Evolutionary conservation across 371 early-diverging fungal genomes (phyloP).

Genomic region (Coemansia linderi): DNA sequence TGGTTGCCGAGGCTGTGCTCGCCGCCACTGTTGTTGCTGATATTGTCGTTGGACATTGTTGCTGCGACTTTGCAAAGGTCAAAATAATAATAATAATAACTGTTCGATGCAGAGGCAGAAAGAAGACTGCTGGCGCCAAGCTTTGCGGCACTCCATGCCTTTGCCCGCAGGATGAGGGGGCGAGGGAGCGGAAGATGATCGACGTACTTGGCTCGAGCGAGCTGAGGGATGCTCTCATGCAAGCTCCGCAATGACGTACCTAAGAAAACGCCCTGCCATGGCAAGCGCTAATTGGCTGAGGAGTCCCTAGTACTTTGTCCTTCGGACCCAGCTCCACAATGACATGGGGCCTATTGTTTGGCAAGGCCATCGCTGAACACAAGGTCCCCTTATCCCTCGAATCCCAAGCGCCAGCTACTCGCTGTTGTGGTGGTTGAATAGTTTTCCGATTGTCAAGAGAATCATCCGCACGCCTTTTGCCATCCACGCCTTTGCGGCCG

Average conservation of each 20-base stretch:
- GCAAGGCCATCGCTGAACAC: neutral
- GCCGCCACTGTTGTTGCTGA: neutral
- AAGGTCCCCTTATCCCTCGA: neutral
- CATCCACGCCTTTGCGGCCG: too few species aligned
- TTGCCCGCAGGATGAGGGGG: neutral
- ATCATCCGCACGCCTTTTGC: neutral
- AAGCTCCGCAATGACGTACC: neutral
- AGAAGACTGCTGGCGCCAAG: neutral
- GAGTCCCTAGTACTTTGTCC: neutral
- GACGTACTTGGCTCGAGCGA: neutral
- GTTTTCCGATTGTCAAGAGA: neutral
- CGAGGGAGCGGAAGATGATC: neutral
- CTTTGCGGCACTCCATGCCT: neutral
- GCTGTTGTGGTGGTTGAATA: neutral
- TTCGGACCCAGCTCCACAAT: neutral
- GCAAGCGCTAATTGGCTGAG: neutral
- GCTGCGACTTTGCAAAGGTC: neutral
- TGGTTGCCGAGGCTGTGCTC: neutral
- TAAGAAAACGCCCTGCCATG: neutral
- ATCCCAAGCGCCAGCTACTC: slow-evolving; percentile 2
- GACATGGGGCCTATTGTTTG: neutral
- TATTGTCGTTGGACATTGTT: neutral
- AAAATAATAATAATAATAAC: neutral
- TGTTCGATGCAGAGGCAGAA: neutral
- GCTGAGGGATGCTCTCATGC: neutral